Base-by-base conservation (phyloP, 805 yeast species). In the Babjeviella inositovora region DNA sequence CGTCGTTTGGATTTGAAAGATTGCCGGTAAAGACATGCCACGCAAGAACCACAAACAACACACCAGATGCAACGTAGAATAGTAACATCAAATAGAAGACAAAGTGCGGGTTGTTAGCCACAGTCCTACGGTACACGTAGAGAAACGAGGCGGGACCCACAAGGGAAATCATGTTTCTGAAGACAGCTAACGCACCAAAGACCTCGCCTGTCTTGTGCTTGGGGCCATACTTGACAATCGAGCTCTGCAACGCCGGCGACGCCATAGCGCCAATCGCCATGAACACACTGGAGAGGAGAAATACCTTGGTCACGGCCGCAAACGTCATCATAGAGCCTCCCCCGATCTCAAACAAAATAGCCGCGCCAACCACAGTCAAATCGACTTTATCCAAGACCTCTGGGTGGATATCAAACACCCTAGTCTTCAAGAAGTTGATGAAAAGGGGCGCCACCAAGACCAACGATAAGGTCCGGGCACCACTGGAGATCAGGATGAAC, bases 121-220 rank as follows among this genome's bases (percentile, higher is more conserved):
- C 47, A 0, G 67, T 57, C 2, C 35, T 23, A 0, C 64, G 53
- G 32, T 74, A 76, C 13, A 70, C 25, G 3, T 49, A 43, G 10
- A 73, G 41, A 15, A 63, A 41, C 0, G 50, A 10, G 5, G 68
- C 43, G 1, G 87, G 82, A 1, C 57, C 45, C 6, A 60, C 26
- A 28, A 72, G 46, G 28, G 50, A 43, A 4, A 62, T 42, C 0
- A 62, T 23, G 31, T 67, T 71, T 37, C 69, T 65, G 10, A 73
- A 38, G 23, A 76, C 40, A 0, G 81, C 66, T 20, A 75, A 41
- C 1, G 74, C 81, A 7, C 87, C 84, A 46, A 74, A 75, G 10
- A 72, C 53, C 41, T 74, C 82, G 10, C 92, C 92, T 4, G 67
- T 56, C 30, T 60, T 59, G 8, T 60, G 54, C 19, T 66, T 67